Evolutionary conservation across 164 flowering plant species (phyloP).

Genomic region (Paratinospora sagittata): DNA sequence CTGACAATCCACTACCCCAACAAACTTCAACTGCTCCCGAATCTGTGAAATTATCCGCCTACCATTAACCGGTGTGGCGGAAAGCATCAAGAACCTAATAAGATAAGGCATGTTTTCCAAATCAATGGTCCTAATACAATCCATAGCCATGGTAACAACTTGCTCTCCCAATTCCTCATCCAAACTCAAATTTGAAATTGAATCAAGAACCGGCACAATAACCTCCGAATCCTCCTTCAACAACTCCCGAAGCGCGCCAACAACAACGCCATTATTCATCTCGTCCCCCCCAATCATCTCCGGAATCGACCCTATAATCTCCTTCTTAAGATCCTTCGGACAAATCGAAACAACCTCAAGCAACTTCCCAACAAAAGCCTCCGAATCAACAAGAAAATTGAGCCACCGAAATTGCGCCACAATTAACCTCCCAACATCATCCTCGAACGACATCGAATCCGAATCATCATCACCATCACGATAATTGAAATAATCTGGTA

Average conservation of each 20-base stretch:
- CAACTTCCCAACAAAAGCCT: constrained; percentile 51
- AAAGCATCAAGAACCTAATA: constrained; percentile 64
- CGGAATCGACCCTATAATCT: constrained; percentile 81
- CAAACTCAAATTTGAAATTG: constrained; percentile 68
- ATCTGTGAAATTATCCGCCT: constrained; percentile 60
- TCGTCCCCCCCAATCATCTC: constrained; percentile 68
- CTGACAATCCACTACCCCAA: constrained; percentile 31
- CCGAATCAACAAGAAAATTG: constrained; percentile 67
- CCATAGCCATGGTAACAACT: constrained; percentile 63
- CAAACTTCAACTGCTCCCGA: constrained; percentile 58
- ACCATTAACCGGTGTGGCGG: constrained; percentile 55
- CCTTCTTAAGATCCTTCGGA: constrained; percentile 65
- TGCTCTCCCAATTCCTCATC: constrained; percentile 63
- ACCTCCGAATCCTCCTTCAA: constrained; percentile 67
- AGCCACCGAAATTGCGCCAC: constrained; percentile 78
- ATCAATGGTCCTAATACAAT: constrained; percentile 66
- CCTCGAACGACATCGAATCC: constrained; percentile 28
- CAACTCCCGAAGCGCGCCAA: constrained; percentile 53
- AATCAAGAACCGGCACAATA: constrained; percentile 68
- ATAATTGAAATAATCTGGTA: constrained; percentile 60
- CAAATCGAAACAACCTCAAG: constrained; percentile 67
- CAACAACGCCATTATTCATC: constrained; percentile 36
- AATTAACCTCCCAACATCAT: constrained; percentile 66
- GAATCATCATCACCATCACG: constrained; percentile 4
- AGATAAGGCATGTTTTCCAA: constrained; percentile 65